Evolutionary conservation across 352 stramenopile genomes (phyloP), one percentile per base, ranked within the genome.

Genomic region (Globisporangium acanthophoron): DNA sequence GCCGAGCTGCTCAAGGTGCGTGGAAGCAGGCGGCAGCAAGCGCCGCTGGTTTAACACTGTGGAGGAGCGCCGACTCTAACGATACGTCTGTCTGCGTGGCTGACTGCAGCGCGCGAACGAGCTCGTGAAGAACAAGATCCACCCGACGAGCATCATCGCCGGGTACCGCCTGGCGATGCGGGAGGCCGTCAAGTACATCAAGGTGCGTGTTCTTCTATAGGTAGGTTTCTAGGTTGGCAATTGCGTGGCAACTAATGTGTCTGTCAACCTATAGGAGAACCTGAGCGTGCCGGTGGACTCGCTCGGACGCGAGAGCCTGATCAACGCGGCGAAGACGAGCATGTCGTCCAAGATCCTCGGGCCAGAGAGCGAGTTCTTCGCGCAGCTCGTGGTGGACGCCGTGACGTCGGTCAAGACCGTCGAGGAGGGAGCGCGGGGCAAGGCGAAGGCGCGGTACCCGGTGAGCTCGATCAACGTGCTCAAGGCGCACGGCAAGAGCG

Each of bases 311-410:
- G 85, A 94, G 54, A 98, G 98, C 73, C 77, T 99, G 12, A 76
- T 99, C 24, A 98, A 98, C 66, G 97, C 97, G 9, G 96, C 96
- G 29, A 98, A 98, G 74, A 99, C 97, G 3, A 98, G 91, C 59
- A 99, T 99, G 96, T 98, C 90, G 64, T 98, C 89, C 61, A 99
- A 99, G 88, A 98, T 99, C 66, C 86, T 99, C 39, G 97, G 97
- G 11, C 94, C 97, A 0, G 95, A 99, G 75, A 94, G 83, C 56
- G 89, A 97, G 3, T 99, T 99, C 71, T 99, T 99, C 71, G 88
- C 96, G 7, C 91, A 98, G 66, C 71, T 99, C 48, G 97, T 98
- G 8, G 97, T 99, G 5, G 90, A 99, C 64, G 97, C 97, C 29
- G 96, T 99, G 35, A 94, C 96, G 40, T 97, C 90, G 13, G 95